Evolutionary conservation across 495 filamentous ascomycete species (phyloP).

Genomic region (Podospora fimiseda): DNA sequence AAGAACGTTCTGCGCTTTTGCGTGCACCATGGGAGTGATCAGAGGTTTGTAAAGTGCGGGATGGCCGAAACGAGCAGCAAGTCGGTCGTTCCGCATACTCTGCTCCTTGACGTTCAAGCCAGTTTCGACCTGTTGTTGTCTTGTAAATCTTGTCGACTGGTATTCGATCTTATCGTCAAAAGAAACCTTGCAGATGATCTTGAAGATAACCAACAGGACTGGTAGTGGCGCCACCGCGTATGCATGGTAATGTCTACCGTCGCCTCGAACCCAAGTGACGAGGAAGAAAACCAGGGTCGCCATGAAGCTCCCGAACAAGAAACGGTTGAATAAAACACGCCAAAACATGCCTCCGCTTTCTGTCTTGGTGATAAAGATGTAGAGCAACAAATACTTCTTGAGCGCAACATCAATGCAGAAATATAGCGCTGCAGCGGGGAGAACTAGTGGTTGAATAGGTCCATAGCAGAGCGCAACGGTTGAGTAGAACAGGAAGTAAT

Average conservation of each 20-base stretch:
- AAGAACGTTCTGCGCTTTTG: slow-evolving; percentile 76
- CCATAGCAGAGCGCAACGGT: slow-evolving; percentile 85
- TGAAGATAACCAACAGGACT: slow-evolving; percentile 77
- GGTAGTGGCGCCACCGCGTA: slow-evolving; percentile 69
- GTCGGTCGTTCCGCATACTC: slow-evolving; percentile 54
- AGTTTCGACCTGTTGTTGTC: slow-evolving; percentile 46
- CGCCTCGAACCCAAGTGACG: slow-evolving; percentile 55
- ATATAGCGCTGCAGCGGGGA: slow-evolving; percentile 88
- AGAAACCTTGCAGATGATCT: slow-evolving; percentile 66
- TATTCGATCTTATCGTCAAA: slow-evolving; percentile 76
- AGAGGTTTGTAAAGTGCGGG: slow-evolving; percentile 84
- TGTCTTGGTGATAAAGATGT: slow-evolving; percentile 92
- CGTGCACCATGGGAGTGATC: slow-evolving; percentile 93
- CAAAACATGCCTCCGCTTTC: slow-evolving; percentile 95
- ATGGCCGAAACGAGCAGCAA: slow-evolving; percentile 79
- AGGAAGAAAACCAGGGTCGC: slow-evolving; percentile 74
- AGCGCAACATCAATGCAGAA: slow-evolving; percentile 80
- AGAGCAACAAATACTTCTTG: slow-evolving; percentile 92
- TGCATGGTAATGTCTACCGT: slow-evolving; percentile 49
- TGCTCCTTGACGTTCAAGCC: slow-evolving; percentile 37
- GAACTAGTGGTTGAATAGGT: slow-evolving; percentile 78
- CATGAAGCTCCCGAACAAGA: slow-evolving; percentile 76
- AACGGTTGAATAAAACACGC: slow-evolving; percentile 83
- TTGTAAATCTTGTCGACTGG: slow-evolving; percentile 59
- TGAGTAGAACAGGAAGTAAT: slow-evolving; percentile 88